Conservation (phyloP, 2,329 filamentous ascomycete species). For the Thelonectria olida region DNA sequence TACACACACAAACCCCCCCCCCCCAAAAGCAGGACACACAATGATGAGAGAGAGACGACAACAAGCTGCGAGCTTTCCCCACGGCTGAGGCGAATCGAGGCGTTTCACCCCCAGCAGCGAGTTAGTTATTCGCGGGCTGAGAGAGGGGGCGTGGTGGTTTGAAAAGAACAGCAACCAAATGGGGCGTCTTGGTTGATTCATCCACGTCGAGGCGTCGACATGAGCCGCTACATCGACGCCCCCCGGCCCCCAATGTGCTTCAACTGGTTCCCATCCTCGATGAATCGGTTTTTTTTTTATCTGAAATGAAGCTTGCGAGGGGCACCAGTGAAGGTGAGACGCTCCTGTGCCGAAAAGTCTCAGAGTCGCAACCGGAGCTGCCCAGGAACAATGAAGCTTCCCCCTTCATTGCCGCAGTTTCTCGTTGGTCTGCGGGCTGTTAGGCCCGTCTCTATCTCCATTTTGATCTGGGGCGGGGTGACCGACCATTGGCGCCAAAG, state of each 20-base stretch:
- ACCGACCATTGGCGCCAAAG: no score
- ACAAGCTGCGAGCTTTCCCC: conserved; percentile 1
- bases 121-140: no score
- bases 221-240: conserved; percentile 17
- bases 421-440: not conserved
- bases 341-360: conserved; percentile 10
- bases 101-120: conserved; percentile 13
- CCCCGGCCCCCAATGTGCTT: no score
- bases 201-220: conserved; percentile 16
- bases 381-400: conserved; percentile 7
- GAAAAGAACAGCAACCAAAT: not conserved
- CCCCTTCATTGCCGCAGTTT: not conserved
- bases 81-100: conserved; percentile 15
- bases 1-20: no score
- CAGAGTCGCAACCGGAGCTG: conserved; percentile 14
- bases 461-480: no score
- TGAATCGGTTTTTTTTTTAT: not conserved
- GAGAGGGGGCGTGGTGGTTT: not conserved
- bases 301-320: not conserved
- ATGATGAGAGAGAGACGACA: no score
- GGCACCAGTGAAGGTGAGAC: conserved; percentile 15
- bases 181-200: conserved; percentile 18
- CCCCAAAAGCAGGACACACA: no score
- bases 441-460: not conserved
- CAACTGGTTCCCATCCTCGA: no score